Evolutionary conservation across 306 rosid genomes (phyloP).

Genomic region (Cucurbita moschata): DNA sequence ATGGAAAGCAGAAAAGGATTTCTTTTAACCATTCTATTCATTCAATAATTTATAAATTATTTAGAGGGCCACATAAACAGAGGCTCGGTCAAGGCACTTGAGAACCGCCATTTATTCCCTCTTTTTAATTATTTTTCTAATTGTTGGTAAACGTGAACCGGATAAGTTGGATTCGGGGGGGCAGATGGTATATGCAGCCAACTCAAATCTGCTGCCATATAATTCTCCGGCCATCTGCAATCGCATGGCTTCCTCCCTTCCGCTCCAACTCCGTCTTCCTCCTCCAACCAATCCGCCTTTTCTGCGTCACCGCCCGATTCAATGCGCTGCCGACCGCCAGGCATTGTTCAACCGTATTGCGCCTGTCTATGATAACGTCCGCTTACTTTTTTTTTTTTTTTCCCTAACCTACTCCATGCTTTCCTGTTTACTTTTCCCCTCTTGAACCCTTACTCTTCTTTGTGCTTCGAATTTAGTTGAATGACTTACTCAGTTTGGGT

Average conservation of each 20-base stretch:
- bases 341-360: constrained; percentile 72
- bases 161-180: background rate
- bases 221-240: background rate
- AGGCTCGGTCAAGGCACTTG: no score
- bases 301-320: constrained; percentile 22
- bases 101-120: no score
- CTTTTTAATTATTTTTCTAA: background rate
- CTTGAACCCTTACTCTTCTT: background rate
- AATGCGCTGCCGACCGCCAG: constrained; percentile 38
- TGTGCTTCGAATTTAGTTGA: constrained; percentile 25
- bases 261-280: constrained; percentile 13
- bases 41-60: no score
- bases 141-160: background rate
- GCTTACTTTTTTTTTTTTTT: background rate
- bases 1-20: no score
- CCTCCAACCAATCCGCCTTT: constrained; percentile 5
- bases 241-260: constrained; percentile 7
- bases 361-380: constrained; percentile 67
- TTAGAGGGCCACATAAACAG: no score
- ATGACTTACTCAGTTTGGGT: constrained; percentile 71
- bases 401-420: background rate
- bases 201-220: background rate
- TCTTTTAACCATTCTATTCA: no score
- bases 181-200: background rate
- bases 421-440: background rate